A percentile compares a stretch with the other conserved stretches of the same genome.
Conservation (phyloP, 2,329 filamentous ascomycete species). For the Diaporthe sp. region DNA sequence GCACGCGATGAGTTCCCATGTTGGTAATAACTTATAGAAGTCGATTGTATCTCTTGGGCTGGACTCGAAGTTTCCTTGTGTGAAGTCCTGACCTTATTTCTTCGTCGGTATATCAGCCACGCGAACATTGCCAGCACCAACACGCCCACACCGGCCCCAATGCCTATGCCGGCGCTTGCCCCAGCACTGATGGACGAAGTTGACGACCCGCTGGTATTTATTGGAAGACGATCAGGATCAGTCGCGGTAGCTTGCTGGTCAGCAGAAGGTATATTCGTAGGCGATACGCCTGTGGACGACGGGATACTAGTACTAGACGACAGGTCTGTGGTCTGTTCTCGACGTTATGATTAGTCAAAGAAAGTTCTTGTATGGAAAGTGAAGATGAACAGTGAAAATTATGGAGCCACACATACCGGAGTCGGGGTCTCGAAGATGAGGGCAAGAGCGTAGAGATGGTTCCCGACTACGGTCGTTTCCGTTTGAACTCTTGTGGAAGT, state of each 20-base stretch:
- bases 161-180: neutral
- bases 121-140: neutral
- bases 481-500: neutral
- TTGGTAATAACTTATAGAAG: neutral
- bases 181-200: neutral
- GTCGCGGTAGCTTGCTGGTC: neutral
- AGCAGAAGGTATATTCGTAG: neutral
- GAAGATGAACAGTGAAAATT: neutral
- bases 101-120: neutral
- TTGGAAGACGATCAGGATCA: neutral
- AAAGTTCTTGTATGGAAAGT: neutral
- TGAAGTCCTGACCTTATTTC: neutral
- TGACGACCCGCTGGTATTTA: neutral
- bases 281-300: neutral
- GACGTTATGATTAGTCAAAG: neutral
- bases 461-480: neutral
- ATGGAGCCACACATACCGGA: neutral
- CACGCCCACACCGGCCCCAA: neutral
- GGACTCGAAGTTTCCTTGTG: neutral
- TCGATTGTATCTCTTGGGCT: neutral
- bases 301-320: neutral
- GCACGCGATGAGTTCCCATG: neutral
- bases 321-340: neutral
- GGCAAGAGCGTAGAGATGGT: neutral
- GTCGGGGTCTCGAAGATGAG: neutral